Base-by-base conservation (phyloP, 2,329 filamentous ascomycete species). In the Rhexocercosporidium sp. region DNA sequence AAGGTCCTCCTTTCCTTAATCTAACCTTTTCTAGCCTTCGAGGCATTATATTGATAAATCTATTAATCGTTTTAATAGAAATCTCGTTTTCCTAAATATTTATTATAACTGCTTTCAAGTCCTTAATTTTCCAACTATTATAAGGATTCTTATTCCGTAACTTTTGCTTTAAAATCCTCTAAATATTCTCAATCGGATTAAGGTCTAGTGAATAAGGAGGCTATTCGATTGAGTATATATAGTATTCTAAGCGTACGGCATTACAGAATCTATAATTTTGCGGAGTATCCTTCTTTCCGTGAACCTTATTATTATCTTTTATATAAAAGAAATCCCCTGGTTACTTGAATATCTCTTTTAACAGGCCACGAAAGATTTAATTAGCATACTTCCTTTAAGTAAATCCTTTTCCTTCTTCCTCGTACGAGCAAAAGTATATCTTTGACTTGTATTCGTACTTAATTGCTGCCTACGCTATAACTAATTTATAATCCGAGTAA, bases 11-110 rank as follows among this genome's bases (percentile, higher is more conserved):
- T 47, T 68, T 68, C 16, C 62, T 25, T 22, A 67, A 34, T 39
- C 62, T 63, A 29, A 67, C 64, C 57, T 65, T 70, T 49, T 53
- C 57, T 16, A 68, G 25, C 25, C 61, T 64, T 51, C 68, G 60
- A 34, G 63, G 66, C 1, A 68, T 22, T 4, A 60, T 61, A 59
- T 70, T 61, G 27, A 70, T 66, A 51, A 49, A 63, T 31, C 65
- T 65, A 68, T 68, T 70, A 51, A 65, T 60, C 18, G 59, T n/a
- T n/a, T 66, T 64, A 20, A 65, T 47, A n/a, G 56, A 56, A 20
- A 70, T 68, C 34, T 70, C 66, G 29, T 70, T 68, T 27, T 68
- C 64, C 66, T 60, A 70, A 57, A 70, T 64, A 69, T 70, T 65
- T 39, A 67, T 20, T 20, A 69, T 18, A 22, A 53, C 57, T 29